Evolutionary conservation across 768 basidiomycete species (phyloP).

Genomic region (Xanthoconium purpureum): DNA sequence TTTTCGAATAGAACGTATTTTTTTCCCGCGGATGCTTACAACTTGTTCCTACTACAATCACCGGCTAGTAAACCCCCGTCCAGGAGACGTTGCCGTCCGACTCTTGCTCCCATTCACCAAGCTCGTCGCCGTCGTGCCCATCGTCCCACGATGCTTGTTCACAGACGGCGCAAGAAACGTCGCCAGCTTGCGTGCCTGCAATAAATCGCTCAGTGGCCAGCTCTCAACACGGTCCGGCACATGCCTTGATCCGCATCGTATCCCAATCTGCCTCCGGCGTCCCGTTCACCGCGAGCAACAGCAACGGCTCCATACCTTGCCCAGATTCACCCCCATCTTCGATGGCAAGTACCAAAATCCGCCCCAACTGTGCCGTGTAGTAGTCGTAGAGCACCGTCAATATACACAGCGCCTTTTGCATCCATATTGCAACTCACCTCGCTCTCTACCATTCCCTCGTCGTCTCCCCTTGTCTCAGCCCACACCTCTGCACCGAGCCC

Average conservation of each 20-base stretch:
- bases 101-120: constrained; percentile 19
- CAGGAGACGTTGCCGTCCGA: constrained; percentile 31
- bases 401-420: neutral
- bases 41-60: neutral
- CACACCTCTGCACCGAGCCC: constrained; percentile 75
- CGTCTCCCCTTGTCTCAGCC: constrained; percentile 63
- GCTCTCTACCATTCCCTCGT: constrained; percentile 66
- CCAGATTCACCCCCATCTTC: constrained; percentile 35
- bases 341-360: constrained; percentile 65
- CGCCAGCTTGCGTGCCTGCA: constrained; percentile 32
- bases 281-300: constrained; percentile 70
- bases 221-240: constrained; percentile 8
- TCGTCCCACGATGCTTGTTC: constrained; percentile 34
- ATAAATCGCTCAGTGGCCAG: neutral
- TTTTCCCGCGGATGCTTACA: constrained; percentile 26
- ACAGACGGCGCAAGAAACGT: constrained; percentile 36
- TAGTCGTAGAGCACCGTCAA: constrained; percentile 1
- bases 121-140: constrained; percentile 15
- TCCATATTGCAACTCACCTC: constrained; percentile 47
- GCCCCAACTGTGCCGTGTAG: constrained; percentile 51
- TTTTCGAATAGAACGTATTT: neutral
- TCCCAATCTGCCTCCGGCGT: constrained; percentile 63
- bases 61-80: constrained; percentile 14
- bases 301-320: constrained; percentile 42
- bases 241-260: constrained; percentile 59